Evolutionary conservation across 495 filamentous ascomycete species (phyloP).

Genomic region (Corynascus novoguineensis): DNA sequence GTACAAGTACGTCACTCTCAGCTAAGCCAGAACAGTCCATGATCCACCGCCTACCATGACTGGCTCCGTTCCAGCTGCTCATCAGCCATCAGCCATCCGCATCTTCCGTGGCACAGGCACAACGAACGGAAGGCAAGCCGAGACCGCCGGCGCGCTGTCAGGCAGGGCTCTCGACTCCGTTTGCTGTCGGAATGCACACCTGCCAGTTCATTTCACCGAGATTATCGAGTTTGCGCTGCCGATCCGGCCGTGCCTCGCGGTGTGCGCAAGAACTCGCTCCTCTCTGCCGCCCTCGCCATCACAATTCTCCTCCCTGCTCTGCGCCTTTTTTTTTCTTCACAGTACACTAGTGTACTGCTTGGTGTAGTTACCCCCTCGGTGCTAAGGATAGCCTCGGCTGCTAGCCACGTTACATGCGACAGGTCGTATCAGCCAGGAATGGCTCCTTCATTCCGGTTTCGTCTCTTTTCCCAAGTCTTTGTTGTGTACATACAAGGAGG

Average conservation of each 20-base stretch:
- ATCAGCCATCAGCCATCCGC: constrained; percentile 1
- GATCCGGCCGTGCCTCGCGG: constrained; percentile 7
- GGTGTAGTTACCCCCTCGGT: background rate
- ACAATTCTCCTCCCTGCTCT: background rate
- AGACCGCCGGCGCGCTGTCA: background rate
- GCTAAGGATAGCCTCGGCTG: background rate
- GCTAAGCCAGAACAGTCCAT: background rate
- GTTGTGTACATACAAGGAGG: background rate
- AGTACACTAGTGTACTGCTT: background rate
- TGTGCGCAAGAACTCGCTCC: too few relatives aligned
- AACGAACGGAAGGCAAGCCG: background rate
- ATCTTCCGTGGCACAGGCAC: background rate
- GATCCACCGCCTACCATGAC: background rate
- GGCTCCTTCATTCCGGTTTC: background rate
- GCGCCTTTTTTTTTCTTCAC: background rate
- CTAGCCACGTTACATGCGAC: background rate
- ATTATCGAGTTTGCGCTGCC: background rate
- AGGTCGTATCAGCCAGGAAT: background rate
- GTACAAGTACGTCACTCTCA: background rate
- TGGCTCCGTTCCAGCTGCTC: constrained; percentile 2
- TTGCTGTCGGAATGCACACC: background rate
- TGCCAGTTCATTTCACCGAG: constrained; percentile 7
- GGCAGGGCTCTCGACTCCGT: background rate
- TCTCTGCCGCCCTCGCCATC: background rate
- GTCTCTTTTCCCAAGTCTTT: too few relatives aligned